Evolutionary conservation across 163 green algal genomes (phyloP), one percentile per base, ranked within the genome.

Genomic region (Chloroidium sp.): DNA sequence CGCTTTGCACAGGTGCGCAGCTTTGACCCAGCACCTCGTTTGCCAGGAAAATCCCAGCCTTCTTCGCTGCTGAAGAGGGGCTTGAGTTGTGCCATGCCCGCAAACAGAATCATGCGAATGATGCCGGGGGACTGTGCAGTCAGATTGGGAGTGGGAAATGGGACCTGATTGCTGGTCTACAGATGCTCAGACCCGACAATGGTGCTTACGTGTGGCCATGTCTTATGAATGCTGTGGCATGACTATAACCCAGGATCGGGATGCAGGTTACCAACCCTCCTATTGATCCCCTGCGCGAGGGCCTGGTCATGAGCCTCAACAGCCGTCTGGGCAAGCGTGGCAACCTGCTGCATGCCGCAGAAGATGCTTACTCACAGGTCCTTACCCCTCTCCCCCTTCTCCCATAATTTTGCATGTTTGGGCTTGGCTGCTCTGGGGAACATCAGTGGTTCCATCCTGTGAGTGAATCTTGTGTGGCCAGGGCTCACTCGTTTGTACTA

Each of bases 281-380:
- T 64, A 99, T 99, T 78, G 97, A 99, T 89, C 96, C 96, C 1
- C 91, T 99, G 77, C 91, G 97, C 68, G 97, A 99, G 91, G 97
- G 97, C 13, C 89, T 99, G 78, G 97, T 99, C 13, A 99, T 99
- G 96, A 92, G 79, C 61, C 90, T 99, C 84, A 94, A 97, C 85
- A 98, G 98, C 91, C 88, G 92, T 3, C 88, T 99, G 78, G 97
- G 97, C 76, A 89, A 87, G 59, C 92, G 95, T 77, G 97, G 97
- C 83, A 99, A 99, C 92, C 87, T 99, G 85, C 92, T 99, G 61
- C 77, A 92, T 76, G 92, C 97, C 1, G 89, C 89, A 14, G 75
- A 85, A 0, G 91, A 94, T 85, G 86, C 87, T 8, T 95, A 95
- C 88, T 83, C 84, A 74, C 92, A 96, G 91, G 89, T 95, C 62